Conservation (phyloP, 2,329 filamentous ascomycete species). For the Mycosphaerelloides madeirae region DNA sequence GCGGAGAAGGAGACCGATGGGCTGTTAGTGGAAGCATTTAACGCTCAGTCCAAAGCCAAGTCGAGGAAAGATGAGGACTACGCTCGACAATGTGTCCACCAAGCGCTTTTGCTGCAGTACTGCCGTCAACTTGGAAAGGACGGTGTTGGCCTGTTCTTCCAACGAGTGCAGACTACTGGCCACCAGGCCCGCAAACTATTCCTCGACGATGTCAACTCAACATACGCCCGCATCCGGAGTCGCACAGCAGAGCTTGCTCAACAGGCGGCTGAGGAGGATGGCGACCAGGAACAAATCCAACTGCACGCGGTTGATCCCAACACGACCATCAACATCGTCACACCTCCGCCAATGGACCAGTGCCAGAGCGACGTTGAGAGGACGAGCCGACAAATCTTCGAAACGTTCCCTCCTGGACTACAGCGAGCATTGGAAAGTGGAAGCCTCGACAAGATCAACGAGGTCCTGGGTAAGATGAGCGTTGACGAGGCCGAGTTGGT, state of each 20-base stretch:
- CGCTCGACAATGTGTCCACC: conserved; percentile 83
- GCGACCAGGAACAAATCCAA: conserved; percentile 91
- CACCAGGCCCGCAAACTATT: conserved; percentile 91
- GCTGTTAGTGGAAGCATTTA: conserved; percentile 85
- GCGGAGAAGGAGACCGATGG: conserved; percentile 85
- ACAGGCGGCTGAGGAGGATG: conserved; percentile 51
- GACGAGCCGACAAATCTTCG: conserved; percentile 69
- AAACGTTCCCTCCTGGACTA: conserved; percentile 75
- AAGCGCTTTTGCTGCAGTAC: conserved; percentile 88
- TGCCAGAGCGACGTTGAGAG: conserved; percentile 58
- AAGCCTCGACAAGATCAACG: conserved; percentile 82
- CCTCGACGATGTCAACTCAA: conserved; percentile 84
- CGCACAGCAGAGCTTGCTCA: conserved; percentile 69
- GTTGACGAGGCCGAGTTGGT: conserved; percentile 83
- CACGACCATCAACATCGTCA: conserved; percentile 85
- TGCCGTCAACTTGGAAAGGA: conserved; percentile 84
- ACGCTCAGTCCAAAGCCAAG: conserved; percentile 71
- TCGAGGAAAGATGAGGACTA: conserved; percentile 49
- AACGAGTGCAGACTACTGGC: conserved; percentile 80
- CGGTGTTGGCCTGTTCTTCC: conserved; percentile 90
- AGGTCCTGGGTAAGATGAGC: conserved; percentile 81
- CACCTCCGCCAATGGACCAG: conserved; percentile 70
- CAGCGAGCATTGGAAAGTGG: conserved; percentile 79
- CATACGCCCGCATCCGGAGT: conserved; percentile 74
- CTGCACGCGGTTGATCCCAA: conserved; percentile 85